These are phyloP conservation scores for Kluyveromyces sp. DNA, from an alignment of 1,139 yeast genomes.

Conservation along the genomic window DNA sequence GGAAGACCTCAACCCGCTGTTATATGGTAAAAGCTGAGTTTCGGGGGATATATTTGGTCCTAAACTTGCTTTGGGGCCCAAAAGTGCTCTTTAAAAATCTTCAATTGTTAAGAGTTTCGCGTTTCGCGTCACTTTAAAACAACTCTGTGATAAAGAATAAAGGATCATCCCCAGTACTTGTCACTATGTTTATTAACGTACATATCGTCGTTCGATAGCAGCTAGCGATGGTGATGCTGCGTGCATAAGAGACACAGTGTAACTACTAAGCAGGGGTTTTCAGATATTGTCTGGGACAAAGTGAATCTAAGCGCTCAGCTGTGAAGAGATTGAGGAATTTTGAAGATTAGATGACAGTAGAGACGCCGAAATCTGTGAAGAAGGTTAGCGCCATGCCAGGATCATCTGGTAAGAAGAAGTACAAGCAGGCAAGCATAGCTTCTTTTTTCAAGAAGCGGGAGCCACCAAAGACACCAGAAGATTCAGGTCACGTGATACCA, in stretches of 20 bases:
- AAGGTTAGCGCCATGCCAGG: constrained; percentile 11
- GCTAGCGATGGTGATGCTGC: too few species aligned
- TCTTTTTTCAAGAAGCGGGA: constrained; percentile 41
- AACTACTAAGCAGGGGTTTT: too few species aligned
- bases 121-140: background rate
- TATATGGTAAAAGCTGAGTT: too few species aligned
- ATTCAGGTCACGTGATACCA: constrained; percentile 11
- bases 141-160: background rate
- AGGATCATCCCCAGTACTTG: background rate
- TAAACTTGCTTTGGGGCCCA: background rate
- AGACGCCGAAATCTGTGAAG: constrained; percentile 20
- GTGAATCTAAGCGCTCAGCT: too few species aligned
- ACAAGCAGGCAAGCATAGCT: constrained; percentile 51
- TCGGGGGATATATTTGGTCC: background rate
- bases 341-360: constrained; percentile 20
- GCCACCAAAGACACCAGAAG: constrained; percentile 9
- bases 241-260: too few species aligned
- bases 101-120: background rate
- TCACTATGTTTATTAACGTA: too few species aligned
- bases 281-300: too few species aligned
- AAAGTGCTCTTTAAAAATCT: background rate
- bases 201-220: too few species aligned
- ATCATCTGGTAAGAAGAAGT: constrained; percentile 31
- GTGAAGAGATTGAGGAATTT: too few species aligned
- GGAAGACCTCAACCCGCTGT: too few species aligned